phyloP scores from a whole-genome alignment of 306 rosid species.

The Cercis canadensis region DNA sequence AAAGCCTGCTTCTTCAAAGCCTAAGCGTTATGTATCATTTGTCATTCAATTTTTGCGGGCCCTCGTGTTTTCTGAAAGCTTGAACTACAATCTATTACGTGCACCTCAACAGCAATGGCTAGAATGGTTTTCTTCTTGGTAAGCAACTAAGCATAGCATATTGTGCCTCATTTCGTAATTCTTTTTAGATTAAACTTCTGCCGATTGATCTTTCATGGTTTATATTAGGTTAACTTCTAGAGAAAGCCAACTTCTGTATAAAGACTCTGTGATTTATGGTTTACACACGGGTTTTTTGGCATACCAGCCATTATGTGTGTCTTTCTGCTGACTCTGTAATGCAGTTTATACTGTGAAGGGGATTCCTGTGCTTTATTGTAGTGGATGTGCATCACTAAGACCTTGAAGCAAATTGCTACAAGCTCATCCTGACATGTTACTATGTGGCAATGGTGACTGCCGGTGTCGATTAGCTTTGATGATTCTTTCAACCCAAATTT shows the following conservation, averaged over 20 bases:
- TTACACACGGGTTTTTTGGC: neutral
- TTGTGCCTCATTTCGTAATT: neutral
- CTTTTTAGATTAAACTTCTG: neutral
- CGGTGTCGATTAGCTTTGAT: too few species aligned
- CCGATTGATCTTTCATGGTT: neutral
- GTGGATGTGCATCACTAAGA: conserved; percentile 9
- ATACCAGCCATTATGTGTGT: neutral
- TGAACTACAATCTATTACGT: neutral
- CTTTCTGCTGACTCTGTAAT: neutral
- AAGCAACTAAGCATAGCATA: neutral
- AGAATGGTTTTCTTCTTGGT: neutral
- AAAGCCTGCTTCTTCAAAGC: too few species aligned
- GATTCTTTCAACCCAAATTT: too few species aligned
- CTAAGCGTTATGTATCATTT: too few species aligned
- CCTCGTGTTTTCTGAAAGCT: neutral
- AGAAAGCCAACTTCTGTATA: conserved; percentile 11
- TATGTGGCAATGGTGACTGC: too few species aligned
- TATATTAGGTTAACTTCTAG: neutral
- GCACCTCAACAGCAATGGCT: neutral
- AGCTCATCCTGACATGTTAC: too few species aligned
- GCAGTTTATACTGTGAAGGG: neutral
- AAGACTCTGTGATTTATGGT: neutral
- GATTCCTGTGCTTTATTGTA: conserved; percentile 12
- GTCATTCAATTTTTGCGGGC: too few species aligned
- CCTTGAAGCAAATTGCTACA: too few species aligned